A percentile compares a stretch with the other conserved stretches of the same genome.
These are phyloP conservation scores for Suillus cothurnatus DNA, from an alignment of 768 basidiomycete genomes.

Conservation along the genomic window DNA sequence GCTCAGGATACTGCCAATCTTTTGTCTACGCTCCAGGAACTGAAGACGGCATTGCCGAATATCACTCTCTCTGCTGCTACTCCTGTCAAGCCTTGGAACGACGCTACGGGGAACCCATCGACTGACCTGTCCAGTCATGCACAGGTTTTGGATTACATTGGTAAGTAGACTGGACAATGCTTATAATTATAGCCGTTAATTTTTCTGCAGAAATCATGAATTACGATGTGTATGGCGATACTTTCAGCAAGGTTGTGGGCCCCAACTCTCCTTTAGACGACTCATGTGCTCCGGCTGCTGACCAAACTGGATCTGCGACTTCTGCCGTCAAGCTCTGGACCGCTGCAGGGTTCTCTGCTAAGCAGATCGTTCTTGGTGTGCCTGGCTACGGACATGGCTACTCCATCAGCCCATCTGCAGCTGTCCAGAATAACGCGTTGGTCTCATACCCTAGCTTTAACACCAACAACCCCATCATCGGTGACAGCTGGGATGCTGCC, in stretches of 20 bases:
- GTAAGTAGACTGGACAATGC: conserved; percentile 35
- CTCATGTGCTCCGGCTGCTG: conserved; percentile 59
- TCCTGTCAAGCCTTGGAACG: conserved; percentile 66
- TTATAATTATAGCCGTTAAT: conserved; percentile 9
- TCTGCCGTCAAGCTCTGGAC: conserved; percentile 78
- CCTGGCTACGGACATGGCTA: conserved; percentile 85
- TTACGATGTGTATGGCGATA: conserved; percentile 61
- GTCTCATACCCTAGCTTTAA: conserved; percentile 57
- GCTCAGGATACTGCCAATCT: conserved; percentile 76
- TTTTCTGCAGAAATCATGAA: conserved; percentile 62
- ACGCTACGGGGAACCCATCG: conserved; percentile 54
- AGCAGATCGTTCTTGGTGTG: conserved; percentile 80
- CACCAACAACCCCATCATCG: conserved; percentile 41
- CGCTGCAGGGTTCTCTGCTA: conserved; percentile 70
- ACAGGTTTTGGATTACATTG: conserved; percentile 72
- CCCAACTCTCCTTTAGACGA: conserved; percentile 86
- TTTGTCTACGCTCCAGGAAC: conserved; percentile 71
- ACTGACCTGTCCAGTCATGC: conserved; percentile 69
- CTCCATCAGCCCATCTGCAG: conserved; percentile 31
- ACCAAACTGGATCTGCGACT: conserved; percentile 74
- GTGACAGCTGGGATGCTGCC: conserved; percentile 60
- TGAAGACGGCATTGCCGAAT: conserved; percentile 57
- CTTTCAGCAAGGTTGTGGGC: conserved; percentile 58
- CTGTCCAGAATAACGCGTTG: conserved; percentile 33
- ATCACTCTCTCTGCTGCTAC: conserved; percentile 76